A percentile compares a stretch with the other conserved stretches of the same genome.
Evolutionary conservation across 2,329 filamentous ascomycete species (phyloP).

Genomic region (Trichophyton equinum): DNA sequence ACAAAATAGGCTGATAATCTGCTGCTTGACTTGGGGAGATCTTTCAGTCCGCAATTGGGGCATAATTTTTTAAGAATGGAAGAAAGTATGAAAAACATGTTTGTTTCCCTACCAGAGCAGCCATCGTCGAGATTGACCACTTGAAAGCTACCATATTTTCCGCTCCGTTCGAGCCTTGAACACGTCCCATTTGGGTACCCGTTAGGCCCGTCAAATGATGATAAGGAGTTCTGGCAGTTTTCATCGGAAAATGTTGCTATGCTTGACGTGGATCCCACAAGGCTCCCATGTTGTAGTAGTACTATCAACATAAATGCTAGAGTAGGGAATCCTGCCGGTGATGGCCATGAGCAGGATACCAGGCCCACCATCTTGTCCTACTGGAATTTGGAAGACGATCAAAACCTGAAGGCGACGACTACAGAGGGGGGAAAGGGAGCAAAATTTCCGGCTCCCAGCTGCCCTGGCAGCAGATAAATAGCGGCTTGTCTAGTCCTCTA

Average conservation of each 20-base stretch:
- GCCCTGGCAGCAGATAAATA: neutral
- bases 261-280: neutral
- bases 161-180: neutral
- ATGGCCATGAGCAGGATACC: neutral
- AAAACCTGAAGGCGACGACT: too few species aligned
- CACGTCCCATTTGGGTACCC: constrained; percentile 3
- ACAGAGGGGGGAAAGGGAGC: neutral
- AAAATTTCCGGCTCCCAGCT: neutral
- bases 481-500: neutral
- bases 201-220: constrained; percentile 4
- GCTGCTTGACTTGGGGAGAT: neutral
- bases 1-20: too few species aligned
- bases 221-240: neutral
- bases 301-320: neutral
- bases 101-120: neutral
- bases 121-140: neutral
- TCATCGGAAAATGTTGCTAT: neutral
- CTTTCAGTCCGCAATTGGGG: too few species aligned
- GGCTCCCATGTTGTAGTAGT: neutral
- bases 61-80: too few species aligned
- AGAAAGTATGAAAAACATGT: too few species aligned
- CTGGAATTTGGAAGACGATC: neutral
- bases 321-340: neutral
- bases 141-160: neutral
- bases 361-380: neutral